These are phyloP conservation scores for Vigna nakashimae DNA, from an alignment of 306 rosid genomes.

Conservation along the genomic window DNA sequence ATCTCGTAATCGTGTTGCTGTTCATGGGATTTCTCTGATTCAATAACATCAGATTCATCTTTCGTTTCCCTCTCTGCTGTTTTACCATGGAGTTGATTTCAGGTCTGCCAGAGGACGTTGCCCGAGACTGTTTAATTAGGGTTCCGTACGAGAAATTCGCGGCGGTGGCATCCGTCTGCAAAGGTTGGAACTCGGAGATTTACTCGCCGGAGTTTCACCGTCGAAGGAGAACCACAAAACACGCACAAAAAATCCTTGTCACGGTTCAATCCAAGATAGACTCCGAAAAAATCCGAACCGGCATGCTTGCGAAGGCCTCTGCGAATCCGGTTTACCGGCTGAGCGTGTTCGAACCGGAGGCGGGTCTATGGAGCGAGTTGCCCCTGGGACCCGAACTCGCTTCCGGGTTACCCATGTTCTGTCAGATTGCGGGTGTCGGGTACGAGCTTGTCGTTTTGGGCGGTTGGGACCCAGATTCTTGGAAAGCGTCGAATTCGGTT, in stretches of 20 bases:
- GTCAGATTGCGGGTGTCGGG: constrained; percentile 64
- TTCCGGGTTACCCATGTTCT: constrained; percentile 71
- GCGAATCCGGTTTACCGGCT: constrained; percentile 57
- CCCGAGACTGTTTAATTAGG: constrained; percentile 64
- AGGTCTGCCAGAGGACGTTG: constrained; percentile 73
- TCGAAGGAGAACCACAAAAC: constrained; percentile 45
- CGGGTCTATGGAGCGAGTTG: constrained; percentile 63
- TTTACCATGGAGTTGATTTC: constrained; percentile 67
- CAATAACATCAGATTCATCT: neutral
- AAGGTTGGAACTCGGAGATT: constrained; percentile 65
- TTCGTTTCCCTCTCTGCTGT: neutral
- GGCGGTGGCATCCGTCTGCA: constrained; percentile 53
- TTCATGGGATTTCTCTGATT: constrained; percentile 4
- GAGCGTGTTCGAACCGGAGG: constrained; percentile 51
- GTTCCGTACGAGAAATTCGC: constrained; percentile 53
- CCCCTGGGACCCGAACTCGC: constrained; percentile 41
- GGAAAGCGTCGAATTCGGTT: constrained; percentile 65
- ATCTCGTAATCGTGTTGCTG: too few relatives aligned
- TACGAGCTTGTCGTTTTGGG: constrained; percentile 66
- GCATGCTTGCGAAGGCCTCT: constrained; percentile 32
- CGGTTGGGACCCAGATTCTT: constrained; percentile 75
- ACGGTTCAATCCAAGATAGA: constrained; percentile 61
- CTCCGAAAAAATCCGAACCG: constrained; percentile 33
- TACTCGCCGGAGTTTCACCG: constrained; percentile 65
- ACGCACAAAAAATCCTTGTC: constrained; percentile 55